Percentiles rank a stretch among this genome's conserved stretches.
Conservation (phyloP, 2,329 filamentous ascomycete genomes). For the Fusarium illudens region DNA sequence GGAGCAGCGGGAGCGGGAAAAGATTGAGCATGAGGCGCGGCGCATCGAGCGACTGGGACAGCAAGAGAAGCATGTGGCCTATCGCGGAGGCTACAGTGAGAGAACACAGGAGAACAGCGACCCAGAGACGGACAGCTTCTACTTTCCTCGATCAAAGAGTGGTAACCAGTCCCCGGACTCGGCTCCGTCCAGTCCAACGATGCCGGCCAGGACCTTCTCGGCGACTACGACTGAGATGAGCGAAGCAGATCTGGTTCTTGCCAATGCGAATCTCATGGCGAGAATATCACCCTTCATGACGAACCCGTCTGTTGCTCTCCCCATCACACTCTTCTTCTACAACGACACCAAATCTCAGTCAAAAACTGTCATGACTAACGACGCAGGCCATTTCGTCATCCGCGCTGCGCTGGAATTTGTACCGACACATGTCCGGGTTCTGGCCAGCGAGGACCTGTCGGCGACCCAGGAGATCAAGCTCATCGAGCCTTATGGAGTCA, state of each 20-base stretch:
- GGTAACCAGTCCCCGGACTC: conserved; percentile 51
- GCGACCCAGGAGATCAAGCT: conserved; percentile 80
- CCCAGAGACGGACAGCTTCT: conserved; percentile 45
- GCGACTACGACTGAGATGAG: conserved; percentile 67
- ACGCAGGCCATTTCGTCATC: conserved; percentile 86
- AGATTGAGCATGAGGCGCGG: conserved; percentile 78
- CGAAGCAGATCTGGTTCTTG: conserved; percentile 77
- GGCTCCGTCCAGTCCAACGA: conserved; percentile 54
- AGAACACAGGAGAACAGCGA: conserved; percentile 57
- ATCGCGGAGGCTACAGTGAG: conserved; percentile 79
- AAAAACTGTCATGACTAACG: conserved; percentile 83
- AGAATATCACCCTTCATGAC: conserved; percentile 90
- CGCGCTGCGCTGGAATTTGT: conserved; percentile 87
- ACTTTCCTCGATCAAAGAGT: conserved; percentile 42
- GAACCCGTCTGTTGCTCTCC: conserved; percentile 76
- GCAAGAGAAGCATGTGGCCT: conserved; percentile 74
- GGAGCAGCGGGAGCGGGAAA: conserved; percentile 65
- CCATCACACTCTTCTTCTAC: conserved; percentile 95
- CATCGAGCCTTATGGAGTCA: conserved; percentile 81
- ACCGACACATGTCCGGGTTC: conserved; percentile 85
- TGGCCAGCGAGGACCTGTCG: conserved; percentile 87
- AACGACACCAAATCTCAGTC: conserved; percentile 85
- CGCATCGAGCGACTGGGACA: conserved; percentile 78
- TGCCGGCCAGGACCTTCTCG: conserved; percentile 49
- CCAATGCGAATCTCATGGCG: conserved; percentile 88